Evolutionary conservation across 345 rosid species (phyloP), one percentile per base, ranked within the genome.

Genomic region (Rubroshorea leprosula): DNA sequence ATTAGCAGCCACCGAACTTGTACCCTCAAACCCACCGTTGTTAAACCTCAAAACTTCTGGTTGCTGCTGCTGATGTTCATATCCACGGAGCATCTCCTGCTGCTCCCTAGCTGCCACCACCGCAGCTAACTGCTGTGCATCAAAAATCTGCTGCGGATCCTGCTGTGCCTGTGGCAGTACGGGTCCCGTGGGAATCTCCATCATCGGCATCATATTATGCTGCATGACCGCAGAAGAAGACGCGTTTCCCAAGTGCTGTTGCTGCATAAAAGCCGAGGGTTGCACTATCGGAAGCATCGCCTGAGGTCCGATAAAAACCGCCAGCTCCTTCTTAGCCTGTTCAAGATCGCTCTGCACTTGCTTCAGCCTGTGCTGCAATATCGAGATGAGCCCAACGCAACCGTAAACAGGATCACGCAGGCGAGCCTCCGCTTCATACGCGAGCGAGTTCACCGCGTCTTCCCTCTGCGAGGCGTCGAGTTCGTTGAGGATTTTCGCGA

Each of bases 321-420:
- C 70, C 17, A 91, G 74, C 25, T 91, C 90, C 67, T 82, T 80
- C 66, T 70, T 79, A 13, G 90, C 89, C 26, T 24, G 58, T 46
- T 52, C 60, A 7, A 87, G 78, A 63, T 80, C 87, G 5, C 5
- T 47, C 41, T 81, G 86, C 41, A 84, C 57, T 46, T 72, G 70
- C 66, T 80, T 81, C 1, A 84, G 83, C 31, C 68, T 68, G 23
- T 84, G 93, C 47, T 89, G 96, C 6, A 92, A 78, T 49, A 86
- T 57, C 1, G 93, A 76, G 62, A 92, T 84, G 17, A 80, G 66
- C 5, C 95, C 90, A 23, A 88, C 89, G 15, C 98, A 88, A 10
- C 98, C 96, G 13, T 92, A 89, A 16, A 92, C 88, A 1, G 95
- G 98, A 46, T 92, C 96, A 0, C 75, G 87, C 27, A 83, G 82